Evolutionary conservation across 1,284 basidiomycete genomes (phyloP).

Genomic region (Calocybe gambosa): DNA sequence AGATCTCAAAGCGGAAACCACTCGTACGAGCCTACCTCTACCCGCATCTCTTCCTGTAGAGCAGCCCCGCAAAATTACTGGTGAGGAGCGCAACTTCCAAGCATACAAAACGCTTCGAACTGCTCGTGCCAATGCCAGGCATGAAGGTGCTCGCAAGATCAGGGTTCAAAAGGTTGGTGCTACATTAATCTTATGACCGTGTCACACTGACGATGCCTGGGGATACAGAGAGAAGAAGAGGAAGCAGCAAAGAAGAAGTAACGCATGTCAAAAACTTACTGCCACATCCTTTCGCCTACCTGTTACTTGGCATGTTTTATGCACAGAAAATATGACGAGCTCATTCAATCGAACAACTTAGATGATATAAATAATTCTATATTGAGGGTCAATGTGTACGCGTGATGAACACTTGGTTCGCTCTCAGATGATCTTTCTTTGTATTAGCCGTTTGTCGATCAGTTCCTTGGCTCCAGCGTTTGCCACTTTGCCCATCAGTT

Average conservation of each 20-base stretch:
- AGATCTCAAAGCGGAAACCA: slow-evolving; percentile 78
- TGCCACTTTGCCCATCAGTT: slow-evolving; percentile 70
- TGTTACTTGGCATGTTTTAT: slow-evolving; percentile 4
- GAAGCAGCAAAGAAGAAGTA: slow-evolving; percentile 92
- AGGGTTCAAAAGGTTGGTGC: slow-evolving; percentile 66
- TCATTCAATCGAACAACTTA: neutral
- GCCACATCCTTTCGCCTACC: slow-evolving; percentile 20
- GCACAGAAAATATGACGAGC: slow-evolving; percentile 25
- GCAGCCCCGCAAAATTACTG: slow-evolving; percentile 89
- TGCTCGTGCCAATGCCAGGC: slow-evolving; percentile 78
- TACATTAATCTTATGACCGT: slow-evolving; percentile 1
- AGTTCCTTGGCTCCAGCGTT: slow-evolving; percentile 55
- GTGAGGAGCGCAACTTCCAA: slow-evolving; percentile 85
- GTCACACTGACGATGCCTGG: slow-evolving; percentile 8
- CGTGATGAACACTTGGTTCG: slow-evolving; percentile 2
- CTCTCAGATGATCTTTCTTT: slow-evolving; percentile 18
- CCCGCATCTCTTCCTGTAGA: slow-evolving; percentile 69
- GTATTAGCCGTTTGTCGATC: slow-evolving; percentile 37
- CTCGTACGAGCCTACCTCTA: slow-evolving; percentile 67
- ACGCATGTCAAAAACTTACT: slow-evolving; percentile 15
- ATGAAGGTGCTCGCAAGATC: slow-evolving; percentile 83
- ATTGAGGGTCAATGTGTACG: slow-evolving; percentile 1
- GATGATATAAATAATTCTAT: neutral
- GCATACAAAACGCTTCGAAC: slow-evolving; percentile 89
- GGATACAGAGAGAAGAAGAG: slow-evolving; percentile 79